Evolutionary conservation across 176 grass and related monocot genomes (phyloP), one percentile per base, ranked within the genome.

Genomic region (Miscanthus lutarioriparius): DNA sequence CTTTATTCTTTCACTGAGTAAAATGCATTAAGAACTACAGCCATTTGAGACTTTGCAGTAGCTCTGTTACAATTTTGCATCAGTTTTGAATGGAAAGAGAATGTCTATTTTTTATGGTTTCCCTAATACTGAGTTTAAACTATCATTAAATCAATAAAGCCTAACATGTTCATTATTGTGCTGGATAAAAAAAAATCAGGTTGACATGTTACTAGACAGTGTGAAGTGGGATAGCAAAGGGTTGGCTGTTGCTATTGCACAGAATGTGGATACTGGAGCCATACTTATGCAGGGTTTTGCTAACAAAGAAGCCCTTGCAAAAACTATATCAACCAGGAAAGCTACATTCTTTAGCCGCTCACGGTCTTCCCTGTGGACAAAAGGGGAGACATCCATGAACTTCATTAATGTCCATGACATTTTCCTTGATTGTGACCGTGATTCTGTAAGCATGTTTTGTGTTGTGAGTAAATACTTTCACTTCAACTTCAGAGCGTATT

Each of bases 231-330:
- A 97, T 43, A 65, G 9, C 72, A 94, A 94, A 90, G 95, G 95
- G 1, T 73, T 97, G 81, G 95, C 87, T 22, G 92, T 97, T 75
- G 95, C 95, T 16, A 95, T 97, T 54, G 95, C 91, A 5, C 95
- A 97, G 76, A 91, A 97, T 76, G 76, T 93, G 65, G 92, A 97
- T 74, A 93, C 95, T 45, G 92, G 95, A 49, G 88, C 95, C n/a
- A 97, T 97, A 77, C 85, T 97, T 39, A 97, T 97, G 95, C 95
- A 97, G 74, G 95, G 92, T 1, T 97, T 97, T 90, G 90, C 79
- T 8, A 97, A 97, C 43, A 91, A 56, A 72, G 90, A 97, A 56
- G 92, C 95, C 16, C 81, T 97, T 67, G 81, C 75, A 77, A 87
- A 86, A 48, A 95, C 92, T 37, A 94, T 97, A 76, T 89, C 72